Evolutionary conservation across 306 rosid species (phyloP), one percentile per base, ranked within the genome.

Genomic region (Trichosanthes cucumerina): DNA sequence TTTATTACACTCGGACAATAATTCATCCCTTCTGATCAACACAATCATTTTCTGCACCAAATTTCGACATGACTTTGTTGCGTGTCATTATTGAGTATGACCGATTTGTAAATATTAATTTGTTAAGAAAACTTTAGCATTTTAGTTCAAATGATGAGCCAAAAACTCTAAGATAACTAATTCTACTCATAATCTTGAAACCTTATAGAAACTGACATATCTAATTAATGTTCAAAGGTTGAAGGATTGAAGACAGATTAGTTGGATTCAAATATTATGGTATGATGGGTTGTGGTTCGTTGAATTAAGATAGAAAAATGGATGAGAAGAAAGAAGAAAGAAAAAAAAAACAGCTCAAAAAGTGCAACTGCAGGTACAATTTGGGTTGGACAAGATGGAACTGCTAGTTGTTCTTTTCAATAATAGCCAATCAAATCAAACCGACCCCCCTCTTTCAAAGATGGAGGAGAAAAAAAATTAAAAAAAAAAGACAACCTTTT

Each of bases 351-450:
- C 34, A 68, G 75, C 53, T 41, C 33, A 41, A 71, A 71, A 71
- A 71, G 76, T 71, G 60, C 44, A 73, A 47, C 0, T 3, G 8
- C 2, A 14, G 77, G 77, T 46, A 72, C 58, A 70, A 26, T 6
- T 50, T 73, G 78, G 78, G 78, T 50, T 50, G 78, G 78, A 74
- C 78, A 74, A 74, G 78, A 74, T 74, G 62, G 78, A 74, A 74
- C 62, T 74, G 78, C 78, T 74, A 50, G 50, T 74, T 74, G 62
- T 74, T 74, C 10, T n/a, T 74, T 74, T 50, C 46, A 74, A 74
- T 74, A 47, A 50, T 74, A 74, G 50, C 62, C 78, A 74, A 50
- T 50, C 78, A 50, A 50, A 74, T 74, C 78, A 74, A 74, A 74
- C 46, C 31, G 78, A 74, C 78, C 75, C 77, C 75, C 78, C 78